Evolutionary conservation across 306 rosid genomes (phyloP), one percentile per base, ranked within the genome.

Genomic region (Elaeagnus macrophylla): DNA sequence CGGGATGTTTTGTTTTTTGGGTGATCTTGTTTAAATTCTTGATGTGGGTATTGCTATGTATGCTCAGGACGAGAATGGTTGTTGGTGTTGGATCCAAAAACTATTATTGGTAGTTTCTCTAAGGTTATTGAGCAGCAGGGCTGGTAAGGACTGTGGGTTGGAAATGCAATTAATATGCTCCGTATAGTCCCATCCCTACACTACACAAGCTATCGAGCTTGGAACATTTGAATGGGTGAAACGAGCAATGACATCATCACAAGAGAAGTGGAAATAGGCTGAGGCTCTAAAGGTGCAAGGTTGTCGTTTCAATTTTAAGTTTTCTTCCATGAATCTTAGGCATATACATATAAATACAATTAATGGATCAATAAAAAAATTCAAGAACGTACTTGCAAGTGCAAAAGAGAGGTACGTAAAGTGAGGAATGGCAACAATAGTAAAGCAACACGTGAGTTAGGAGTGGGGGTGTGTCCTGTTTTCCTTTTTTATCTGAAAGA

Each of bases 61-160:
- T 51, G 65, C 32, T 25, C 95, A 90, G 97, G 84, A 90, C 97
- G 20, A 79, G 95, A 78, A 91, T 91, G 97, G 81, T 91, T 10
- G 97, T 91, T 60, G 97, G 97, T 71, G 84, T 91, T 54, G 97
- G 97, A 17, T 84, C 97, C 0, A 86, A 71, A n/a, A 80, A 57
- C 68, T 40, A 91, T 91, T 48, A 51, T 66, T 0, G 95, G 91
- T 62, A 91, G 97, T 79, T 86, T 91, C 49, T 0, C 78, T 50
- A 85, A 91, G 83, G 94, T 91, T 49, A 51, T 91, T 74, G 85
- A 91, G 77, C 75, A 80, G 81, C 95, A 91, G 72, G 96, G 97
- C 13, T 91, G 97, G 97, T 87, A 83, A 57, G 97, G 97, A 37
- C 78, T 91, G 59, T 91, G 97, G 97, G 86, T 94, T 54, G 97